Base-by-base conservation (phyloP, 2,329 filamentous ascomycete genomes). In the Colletotrichum lini region DNA sequence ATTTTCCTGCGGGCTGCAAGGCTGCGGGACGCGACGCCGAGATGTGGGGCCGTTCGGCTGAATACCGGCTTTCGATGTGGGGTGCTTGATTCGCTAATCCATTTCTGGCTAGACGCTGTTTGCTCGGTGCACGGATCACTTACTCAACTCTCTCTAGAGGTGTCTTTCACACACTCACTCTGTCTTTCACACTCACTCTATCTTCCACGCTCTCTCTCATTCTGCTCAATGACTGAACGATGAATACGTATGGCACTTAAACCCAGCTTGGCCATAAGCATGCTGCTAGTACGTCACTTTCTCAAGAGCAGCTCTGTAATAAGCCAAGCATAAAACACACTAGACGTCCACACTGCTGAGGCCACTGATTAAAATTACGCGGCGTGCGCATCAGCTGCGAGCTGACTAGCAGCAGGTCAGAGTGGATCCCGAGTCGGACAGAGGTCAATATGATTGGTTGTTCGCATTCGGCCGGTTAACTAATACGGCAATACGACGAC, bases 1-100 rank as follows among this genome's bases (percentile, higher is more conserved):
- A 69, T 49, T 72, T 71, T 71, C 59, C 59, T 54, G 45, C 58
- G 50, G 47, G 65, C 69, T 68, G 53, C 69, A 63, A 68, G 69
- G 69, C 68, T 71, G 68, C 67, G 54, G 61, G n/a, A 53, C 64
- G 44, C 56, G 67, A 63, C 21, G 57, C 35, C 40, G 45, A 44
- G 23, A 18, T 54, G 63, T 30, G 63, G 67, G 56, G 44, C 63
- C 0, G 7, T 0, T 16, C 69, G 69, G 69, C 58, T 72, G 65
- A 72, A 69, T 59, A 47, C 58, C 65, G 65, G 69, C 54, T 60
- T 65, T n/a, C 0, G 4, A 0, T 1, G 53, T 6, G 30, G 53
- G 2, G 9, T 0, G 0, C 0, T 0, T 2, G 9, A 9, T 9
- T 35, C 26, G 42, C 58, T 60, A 60, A 44, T 6, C 18, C 4